Base-by-base conservation (phyloP, 2,329 filamentous ascomycete species). In the Penicillium fuscoglaucum region DNA sequence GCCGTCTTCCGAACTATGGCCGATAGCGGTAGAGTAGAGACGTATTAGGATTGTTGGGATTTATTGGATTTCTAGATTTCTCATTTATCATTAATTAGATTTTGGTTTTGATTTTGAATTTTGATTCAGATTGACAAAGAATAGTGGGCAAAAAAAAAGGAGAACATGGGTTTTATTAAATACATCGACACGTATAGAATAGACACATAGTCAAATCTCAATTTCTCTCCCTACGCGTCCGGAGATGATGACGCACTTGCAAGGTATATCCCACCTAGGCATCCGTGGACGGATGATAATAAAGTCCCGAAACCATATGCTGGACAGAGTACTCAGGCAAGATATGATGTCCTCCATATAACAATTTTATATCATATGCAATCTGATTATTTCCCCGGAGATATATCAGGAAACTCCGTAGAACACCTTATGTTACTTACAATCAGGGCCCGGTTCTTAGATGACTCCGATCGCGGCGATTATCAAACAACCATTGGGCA, bases 1-100 rank as follows among this genome's bases (percentile, higher is more conserved):
- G 53, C 24, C 37, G 48, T 59, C 57, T 52, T 59, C 57, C 57
- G 57, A 59, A 57, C 48, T 52, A 59, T 49, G 47, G 45, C 49
- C 55, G 57, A 53, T 57, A 51, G 54, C 48, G 54, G 54, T 56
- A 51, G 44, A 6, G 19, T 17, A n/a, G 37, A 13, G 37, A 26
- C 28, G 19, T 33, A 35, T 37, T 44, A 33, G 50, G 39, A 44
- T 15, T 52, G 12, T 52, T 40, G 39, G n/a, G 29, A 48, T 47
- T 47, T 33, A 24, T 51, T 31, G 13, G 12, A 37, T 39, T 50
- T 39, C 2, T 48, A 15, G 3, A 31, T 28, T 52, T 29, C 3
- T 31, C 3, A 17, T 37, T 21, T 8, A n/a, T 37, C 15, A 35
- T 35, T 35, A 35, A 35, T 35, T 35, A 17, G 33, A 17, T 35